These are phyloP conservation scores for Begonia masoniana DNA, from an alignment of 306 rosid species.

Conservation along the genomic window DNA sequence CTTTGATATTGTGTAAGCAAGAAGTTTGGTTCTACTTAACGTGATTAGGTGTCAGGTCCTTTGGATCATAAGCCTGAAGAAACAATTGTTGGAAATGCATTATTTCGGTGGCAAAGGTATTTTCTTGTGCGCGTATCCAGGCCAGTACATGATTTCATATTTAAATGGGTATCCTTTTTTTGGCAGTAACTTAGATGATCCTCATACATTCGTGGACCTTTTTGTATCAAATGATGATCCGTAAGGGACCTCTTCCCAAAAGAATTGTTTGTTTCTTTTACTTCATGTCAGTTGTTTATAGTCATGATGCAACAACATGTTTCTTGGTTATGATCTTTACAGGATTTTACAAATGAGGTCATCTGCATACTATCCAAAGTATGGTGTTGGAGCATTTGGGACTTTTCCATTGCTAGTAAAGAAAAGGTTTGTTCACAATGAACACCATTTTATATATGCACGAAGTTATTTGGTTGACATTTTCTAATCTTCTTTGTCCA, in stretches of 20 bases:
- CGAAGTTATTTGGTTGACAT: conserved; percentile 9
- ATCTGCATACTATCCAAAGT: conserved; percentile 61
- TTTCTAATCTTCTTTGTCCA: conserved; percentile 22
- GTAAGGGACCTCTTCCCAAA: conserved; percentile 44
- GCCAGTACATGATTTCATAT: neutral
- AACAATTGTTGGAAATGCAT: conserved; percentile 50
- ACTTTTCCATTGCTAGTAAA: conserved; percentile 59
- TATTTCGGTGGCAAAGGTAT: conserved; percentile 96
- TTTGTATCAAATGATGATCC: conserved; percentile 64
- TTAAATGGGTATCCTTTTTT: conserved; percentile 5
- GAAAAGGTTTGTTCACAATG: conserved; percentile 43
- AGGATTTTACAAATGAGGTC: conserved; percentile 81
- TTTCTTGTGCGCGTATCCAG: neutral
- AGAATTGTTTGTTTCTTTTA: conserved; percentile 1
- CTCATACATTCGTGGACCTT: conserved; percentile 83
- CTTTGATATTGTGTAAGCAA: neutral
- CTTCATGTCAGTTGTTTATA: neutral
- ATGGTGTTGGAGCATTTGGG: conserved; percentile 89
- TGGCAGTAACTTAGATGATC: conserved; percentile 76
- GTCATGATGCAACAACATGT: conserved; percentile 2
- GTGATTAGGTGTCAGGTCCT: conserved; percentile 76
- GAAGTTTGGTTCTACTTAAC: conserved; percentile 21
- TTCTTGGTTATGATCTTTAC: conserved; percentile 13
- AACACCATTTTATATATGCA: conserved; percentile 7
- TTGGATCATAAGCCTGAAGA: conserved; percentile 61